phyloP scores from a whole-genome alignment of 1,284 basidiomycete species.

The Naganishia sp. region DNA sequence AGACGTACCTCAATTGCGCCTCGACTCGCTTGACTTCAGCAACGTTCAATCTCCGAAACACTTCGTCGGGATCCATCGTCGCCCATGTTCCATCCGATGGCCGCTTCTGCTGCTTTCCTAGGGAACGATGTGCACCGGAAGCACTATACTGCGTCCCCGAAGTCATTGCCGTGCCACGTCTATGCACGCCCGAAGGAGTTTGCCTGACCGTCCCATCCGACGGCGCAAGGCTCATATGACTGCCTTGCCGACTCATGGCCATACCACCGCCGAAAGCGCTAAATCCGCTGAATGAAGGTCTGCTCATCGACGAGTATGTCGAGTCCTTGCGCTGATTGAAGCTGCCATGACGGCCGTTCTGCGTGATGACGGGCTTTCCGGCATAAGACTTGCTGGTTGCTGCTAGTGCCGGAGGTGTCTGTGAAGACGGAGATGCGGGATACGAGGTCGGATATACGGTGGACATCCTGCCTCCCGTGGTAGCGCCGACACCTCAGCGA shows the following conservation, averaged over 20 bases:
- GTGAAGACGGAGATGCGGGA: conserved; percentile 8
- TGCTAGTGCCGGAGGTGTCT: not conserved
- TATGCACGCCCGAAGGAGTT: not conserved
- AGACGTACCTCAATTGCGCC: conserved; percentile 65
- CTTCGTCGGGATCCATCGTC: conserved; percentile 70
- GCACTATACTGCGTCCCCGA: not conserved
- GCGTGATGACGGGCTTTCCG: not conserved
- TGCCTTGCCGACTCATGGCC: conserved; percentile 19
- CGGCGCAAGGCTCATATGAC: conserved; percentile 8
- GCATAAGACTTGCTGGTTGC: not conserved
- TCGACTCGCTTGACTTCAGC: conserved; percentile 73
- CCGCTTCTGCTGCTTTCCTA: not conserved
- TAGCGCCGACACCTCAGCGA: not conserved
- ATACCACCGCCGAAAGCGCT: conserved; percentile 7
- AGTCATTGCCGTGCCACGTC: conserved; percentile 19
- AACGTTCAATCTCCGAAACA: conserved; percentile 73
- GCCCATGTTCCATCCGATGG: conserved; percentile 45
- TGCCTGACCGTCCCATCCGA: conserved; percentile 15
- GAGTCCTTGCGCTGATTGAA: conserved; percentile 7
- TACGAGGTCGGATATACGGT: conserved; percentile 21
- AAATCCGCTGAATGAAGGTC: conserved; percentile 17
- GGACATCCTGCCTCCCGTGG: conserved; percentile 13
- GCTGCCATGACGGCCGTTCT: not conserved
- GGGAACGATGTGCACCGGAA: conserved; percentile 6
- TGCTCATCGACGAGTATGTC: not conserved